Percentiles rank a stretch among this genome's conserved stretches.
Evolutionary conservation across 169 alveolate species (phyloP).

Genomic region (Cyclospora cayetanensis): DNA sequence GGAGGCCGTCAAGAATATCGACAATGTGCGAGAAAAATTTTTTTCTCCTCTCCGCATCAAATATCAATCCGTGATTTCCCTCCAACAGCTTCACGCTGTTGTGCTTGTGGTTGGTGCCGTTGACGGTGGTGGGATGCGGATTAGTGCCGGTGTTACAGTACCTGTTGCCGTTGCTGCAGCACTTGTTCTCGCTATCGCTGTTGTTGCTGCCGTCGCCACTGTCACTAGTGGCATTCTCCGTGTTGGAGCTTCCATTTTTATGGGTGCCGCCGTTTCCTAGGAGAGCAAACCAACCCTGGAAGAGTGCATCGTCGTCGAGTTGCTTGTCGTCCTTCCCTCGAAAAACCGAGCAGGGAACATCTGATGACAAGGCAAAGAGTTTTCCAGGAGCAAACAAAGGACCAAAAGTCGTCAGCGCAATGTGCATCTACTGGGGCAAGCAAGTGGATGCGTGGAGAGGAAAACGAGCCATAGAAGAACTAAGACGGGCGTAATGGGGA

Average conservation of each 20-base stretch:
- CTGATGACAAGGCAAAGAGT: not conserved
- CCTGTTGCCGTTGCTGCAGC: no score
- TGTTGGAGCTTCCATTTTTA: not conserved
- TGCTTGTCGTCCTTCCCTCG: constrained; percentile 44
- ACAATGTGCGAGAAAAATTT: constrained; percentile 29
- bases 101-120: no score
- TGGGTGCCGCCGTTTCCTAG: not conserved
- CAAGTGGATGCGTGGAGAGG: no score
- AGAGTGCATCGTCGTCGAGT: not conserved
- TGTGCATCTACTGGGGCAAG: no score
- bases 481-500: no score
- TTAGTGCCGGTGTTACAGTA: no score
- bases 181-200: not conserved
- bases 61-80: constrained; percentile 56
- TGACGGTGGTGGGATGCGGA: no score
- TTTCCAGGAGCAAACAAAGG: no score
- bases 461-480: no score
- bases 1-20: constrained; percentile 4
- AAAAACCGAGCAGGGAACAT: constrained; percentile 53
- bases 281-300: constrained; percentile 34
- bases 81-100: not conserved
- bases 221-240: not conserved
- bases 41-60: not conserved
- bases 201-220: no score
- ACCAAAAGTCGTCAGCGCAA: no score